Percentiles rank a stretch among this genome's conserved stretches.
phyloP scores from a whole-genome alignment of 768 basidiomycete genomes.

The Kwoniella mangroviensis region DNA sequence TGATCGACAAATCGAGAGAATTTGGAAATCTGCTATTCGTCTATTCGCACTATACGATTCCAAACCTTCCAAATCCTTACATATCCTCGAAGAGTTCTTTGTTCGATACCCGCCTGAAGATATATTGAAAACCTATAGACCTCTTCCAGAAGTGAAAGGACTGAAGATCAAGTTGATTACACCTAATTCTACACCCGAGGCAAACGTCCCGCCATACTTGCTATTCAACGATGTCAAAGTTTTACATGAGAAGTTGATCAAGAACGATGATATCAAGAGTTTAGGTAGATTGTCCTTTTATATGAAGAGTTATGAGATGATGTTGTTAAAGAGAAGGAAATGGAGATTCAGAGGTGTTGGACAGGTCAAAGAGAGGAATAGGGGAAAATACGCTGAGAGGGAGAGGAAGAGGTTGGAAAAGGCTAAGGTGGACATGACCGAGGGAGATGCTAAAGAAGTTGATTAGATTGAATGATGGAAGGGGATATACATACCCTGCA shows the following conservation, averaged over 20 bases:
- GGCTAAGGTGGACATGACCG: not conserved
- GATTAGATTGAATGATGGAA: not conserved
- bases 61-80: conserved; percentile 61
- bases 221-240: conserved; percentile 77
- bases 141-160: conserved; percentile 58
- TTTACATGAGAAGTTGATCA: conserved; percentile 73
- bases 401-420: not conserved
- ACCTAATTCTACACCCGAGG: conserved; percentile 68
- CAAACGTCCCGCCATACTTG: conserved; percentile 77
- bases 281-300: conserved; percentile 75
- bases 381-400: not conserved
- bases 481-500: not conserved
- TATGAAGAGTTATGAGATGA: conserved; percentile 73
- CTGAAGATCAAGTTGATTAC: conserved; percentile 68
- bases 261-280: conserved; percentile 59
- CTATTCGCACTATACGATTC: conserved; percentile 62
- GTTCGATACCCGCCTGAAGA: conserved; percentile 67
- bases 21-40: conserved; percentile 72
- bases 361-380: conserved; percentile 3
- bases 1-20: conserved; percentile 65
- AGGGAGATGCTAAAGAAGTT: not conserved
- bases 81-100: conserved; percentile 68
- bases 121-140: conserved; percentile 58
- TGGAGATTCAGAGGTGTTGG: conserved; percentile 30
- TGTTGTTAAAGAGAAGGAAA: conserved; percentile 67